Conservation (phyloP, 345 rosid species). For the Populus tremula region DNA sequence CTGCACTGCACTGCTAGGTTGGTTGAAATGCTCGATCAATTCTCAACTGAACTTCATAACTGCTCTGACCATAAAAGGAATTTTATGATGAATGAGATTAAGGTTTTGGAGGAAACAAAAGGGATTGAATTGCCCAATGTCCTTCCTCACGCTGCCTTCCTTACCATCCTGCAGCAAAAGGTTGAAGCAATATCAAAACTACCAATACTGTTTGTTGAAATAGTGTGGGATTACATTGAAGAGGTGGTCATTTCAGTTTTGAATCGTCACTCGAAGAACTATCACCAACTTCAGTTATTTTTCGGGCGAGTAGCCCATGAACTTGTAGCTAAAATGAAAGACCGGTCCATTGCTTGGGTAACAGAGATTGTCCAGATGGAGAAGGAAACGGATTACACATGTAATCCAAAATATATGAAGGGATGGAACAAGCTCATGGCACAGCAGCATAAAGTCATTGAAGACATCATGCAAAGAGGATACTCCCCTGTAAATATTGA, state of each 20-base stretch:
- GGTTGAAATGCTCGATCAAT: slow-evolving; percentile 25
- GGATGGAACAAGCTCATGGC: slow-evolving; percentile 25
- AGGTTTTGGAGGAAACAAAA: slow-evolving; percentile 28
- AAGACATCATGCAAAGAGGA: neutral
- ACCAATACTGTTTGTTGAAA: slow-evolving; percentile 13
- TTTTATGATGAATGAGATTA: slow-evolving; percentile 29
- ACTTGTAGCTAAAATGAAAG: slow-evolving; percentile 30
- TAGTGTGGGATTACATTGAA: slow-evolving; percentile 31
- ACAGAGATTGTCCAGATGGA: slow-evolving; percentile 36
- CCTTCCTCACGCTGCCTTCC: slow-evolving; percentile 29
- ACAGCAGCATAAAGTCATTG: neutral
- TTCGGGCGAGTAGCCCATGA: slow-evolving; percentile 22
- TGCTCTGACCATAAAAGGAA: neutral
- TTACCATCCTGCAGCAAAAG: slow-evolving; percentile 18
- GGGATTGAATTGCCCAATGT: slow-evolving; percentile 37
- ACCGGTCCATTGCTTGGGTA: slow-evolving; percentile 26
- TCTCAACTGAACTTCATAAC: neutral
- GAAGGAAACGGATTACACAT: slow-evolving; percentile 34
- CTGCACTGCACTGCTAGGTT: slow-evolving; percentile 30
- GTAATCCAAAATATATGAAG: slow-evolving; percentile 29
- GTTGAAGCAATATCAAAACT: slow-evolving; percentile 14
- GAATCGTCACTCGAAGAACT: slow-evolving; percentile 14
- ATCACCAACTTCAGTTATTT: slow-evolving; percentile 22
- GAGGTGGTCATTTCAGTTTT: slow-evolving; percentile 18
- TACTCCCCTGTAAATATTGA: neutral